Percentiles rank a stretch among this genome's conserved stretches.
phyloP scores from a whole-genome alignment of 768 basidiomycete species.

The Gloeostereum incarnatum region DNA sequence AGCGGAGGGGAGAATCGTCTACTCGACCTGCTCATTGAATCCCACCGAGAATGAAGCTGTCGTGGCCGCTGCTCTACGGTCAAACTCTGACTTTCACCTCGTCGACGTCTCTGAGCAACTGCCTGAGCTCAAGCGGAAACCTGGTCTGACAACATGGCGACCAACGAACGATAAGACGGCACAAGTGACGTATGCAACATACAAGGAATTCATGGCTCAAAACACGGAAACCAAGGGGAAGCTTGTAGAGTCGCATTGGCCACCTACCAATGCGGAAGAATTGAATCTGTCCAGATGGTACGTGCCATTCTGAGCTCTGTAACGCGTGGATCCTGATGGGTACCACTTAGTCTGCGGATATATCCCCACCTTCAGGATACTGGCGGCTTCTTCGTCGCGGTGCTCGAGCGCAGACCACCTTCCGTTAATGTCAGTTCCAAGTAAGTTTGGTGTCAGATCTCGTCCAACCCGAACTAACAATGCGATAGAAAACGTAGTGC shows the following conservation, averaged over 20 bases:
- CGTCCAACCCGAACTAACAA: no score
- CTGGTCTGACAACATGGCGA: conserved; percentile 73
- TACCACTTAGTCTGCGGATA: conserved; percentile 59
- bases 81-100: conserved; percentile 66
- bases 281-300: conserved; percentile 71
- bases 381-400: conserved; percentile 96
- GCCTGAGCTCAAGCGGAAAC: conserved; percentile 62
- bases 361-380: conserved; percentile 96
- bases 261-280: conserved; percentile 51
- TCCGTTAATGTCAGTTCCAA: conserved; percentile 6
- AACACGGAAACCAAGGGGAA: conserved; percentile 42
- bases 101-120: conserved; percentile 69
- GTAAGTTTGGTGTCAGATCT: no score
- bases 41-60: conserved; percentile 98
- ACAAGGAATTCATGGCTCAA: conserved; percentile 47
- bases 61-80: conserved; percentile 71
- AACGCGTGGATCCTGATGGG: neutral
- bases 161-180: conserved; percentile 54
- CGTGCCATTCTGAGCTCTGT: conserved; percentile 10
- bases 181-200: conserved; percentile 44
- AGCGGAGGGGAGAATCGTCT: conserved; percentile 81
- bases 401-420: conserved; percentile 46
- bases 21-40: conserved; percentile 96
- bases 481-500: conserved; percentile 49
- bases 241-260: conserved; percentile 72